A percentile compares a stretch with the other conserved stretches of the same genome.
Evolutionary conservation across 2,329 filamentous ascomycete genomes (phyloP).

Genomic region (Pseudocercospora pini-densiflorae): DNA sequence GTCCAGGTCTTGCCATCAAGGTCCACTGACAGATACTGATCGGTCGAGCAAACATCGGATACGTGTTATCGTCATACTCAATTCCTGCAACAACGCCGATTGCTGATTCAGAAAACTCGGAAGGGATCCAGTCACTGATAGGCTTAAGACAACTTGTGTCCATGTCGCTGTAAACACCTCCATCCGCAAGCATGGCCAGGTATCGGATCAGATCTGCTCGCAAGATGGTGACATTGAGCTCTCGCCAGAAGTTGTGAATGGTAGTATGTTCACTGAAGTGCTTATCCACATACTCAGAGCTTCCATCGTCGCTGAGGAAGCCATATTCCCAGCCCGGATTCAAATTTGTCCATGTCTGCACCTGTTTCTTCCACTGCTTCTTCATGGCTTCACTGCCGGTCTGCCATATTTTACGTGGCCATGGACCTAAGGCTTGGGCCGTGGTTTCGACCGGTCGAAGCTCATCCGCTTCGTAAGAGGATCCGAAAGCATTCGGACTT

Average conservation of each 20-base stretch:
- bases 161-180: constrained; percentile 31
- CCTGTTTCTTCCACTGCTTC: not conserved
- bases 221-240: constrained; percentile 17
- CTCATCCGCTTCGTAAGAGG: not conserved
- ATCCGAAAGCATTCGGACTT: not conserved
- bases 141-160: constrained; percentile 26
- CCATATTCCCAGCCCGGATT: not conserved
- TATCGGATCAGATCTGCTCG: constrained; percentile 29
- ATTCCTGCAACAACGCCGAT: constrained; percentile 24
- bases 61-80: constrained; percentile 23
- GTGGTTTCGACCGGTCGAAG: not conserved
- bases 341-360: not conserved
- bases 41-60: constrained; percentile 11
- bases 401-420: not conserved
- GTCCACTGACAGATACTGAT: constrained; percentile 25
- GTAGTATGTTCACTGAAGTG: constrained; percentile 17
- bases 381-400: not conserved
- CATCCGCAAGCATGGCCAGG: constrained; percentile 25
- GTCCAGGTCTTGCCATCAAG: constrained; percentile 24
- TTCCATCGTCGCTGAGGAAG: not conserved
- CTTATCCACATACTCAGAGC: constrained; percentile 14
- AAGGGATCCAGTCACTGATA: constrained; percentile 27
- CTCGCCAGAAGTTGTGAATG: constrained; percentile 21
- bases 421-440: not conserved
- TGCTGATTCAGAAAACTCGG: constrained; percentile 5